These are phyloP conservation scores for Nakazawaea ishiwadae DNA, from an alignment of 805 yeast species.

Conservation along the genomic window DNA sequence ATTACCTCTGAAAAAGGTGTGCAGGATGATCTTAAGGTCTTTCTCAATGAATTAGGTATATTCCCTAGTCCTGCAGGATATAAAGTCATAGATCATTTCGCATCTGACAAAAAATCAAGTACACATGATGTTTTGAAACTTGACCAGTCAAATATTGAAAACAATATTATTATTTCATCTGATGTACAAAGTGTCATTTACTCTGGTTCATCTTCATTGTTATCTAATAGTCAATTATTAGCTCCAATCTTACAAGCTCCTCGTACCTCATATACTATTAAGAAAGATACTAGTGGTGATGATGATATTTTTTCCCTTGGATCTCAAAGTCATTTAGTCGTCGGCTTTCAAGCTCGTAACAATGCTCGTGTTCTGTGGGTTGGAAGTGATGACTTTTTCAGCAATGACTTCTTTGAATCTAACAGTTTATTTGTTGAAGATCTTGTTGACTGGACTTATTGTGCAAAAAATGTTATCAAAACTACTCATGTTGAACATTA, in stretches of 20 bases:
- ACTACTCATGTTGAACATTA: conserved; percentile 49
- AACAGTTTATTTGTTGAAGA: conserved; percentile 38
- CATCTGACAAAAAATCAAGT: conserved; percentile 10
- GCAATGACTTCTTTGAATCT: conserved; percentile 27
- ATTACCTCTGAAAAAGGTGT: conserved; percentile 47
- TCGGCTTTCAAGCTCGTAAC: conserved; percentile 72
- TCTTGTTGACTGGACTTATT: conserved; percentile 68
- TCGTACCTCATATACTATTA: conserved; percentile 55
- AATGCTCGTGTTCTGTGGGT: conserved; percentile 80
- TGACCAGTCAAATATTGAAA: conserved; percentile 24
- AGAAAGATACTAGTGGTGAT: conserved; percentile 30
- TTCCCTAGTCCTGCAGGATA: conserved; percentile 76
- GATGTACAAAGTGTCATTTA: conserved; percentile 14
- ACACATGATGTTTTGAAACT: conserved; percentile 19
- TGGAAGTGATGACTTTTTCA: conserved; percentile 61
- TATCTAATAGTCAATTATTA: conserved; percentile 63
- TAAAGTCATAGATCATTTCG: conserved; percentile 62
- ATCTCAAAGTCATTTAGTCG: conserved; percentile 69
- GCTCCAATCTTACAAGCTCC: conserved; percentile 70
- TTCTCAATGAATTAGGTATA: conserved; percentile 78
- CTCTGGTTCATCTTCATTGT: conserved; percentile 62
- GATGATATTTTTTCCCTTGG: conserved; percentile 74
- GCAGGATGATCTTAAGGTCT: conserved; percentile 60
- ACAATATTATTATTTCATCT: conserved; percentile 21
- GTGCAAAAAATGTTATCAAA: conserved; percentile 59